Percentiles rank a stretch among this genome's conserved stretches.
phyloP scores from a whole-genome alignment of 208 protist species.

The Tritrichomonas musculus region DNA sequence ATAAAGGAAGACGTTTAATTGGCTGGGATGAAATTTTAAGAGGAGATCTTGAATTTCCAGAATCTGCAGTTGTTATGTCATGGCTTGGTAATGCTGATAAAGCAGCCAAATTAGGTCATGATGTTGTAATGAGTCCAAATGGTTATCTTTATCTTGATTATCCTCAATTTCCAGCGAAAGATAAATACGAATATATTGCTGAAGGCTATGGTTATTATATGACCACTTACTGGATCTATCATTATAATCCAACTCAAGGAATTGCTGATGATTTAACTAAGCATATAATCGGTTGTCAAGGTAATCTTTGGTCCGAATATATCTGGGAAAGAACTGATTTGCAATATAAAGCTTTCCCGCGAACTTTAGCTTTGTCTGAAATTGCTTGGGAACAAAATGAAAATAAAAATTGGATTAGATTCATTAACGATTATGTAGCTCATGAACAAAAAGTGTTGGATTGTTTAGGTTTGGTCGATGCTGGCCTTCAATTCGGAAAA shows the following conservation, averaged over 20 bases:
- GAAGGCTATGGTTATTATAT: neutral
- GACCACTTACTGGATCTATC: neutral
- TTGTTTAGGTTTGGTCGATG: no score
- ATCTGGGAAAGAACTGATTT: neutral
- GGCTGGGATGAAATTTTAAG: conserved; percentile 7
- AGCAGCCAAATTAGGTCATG: neutral
- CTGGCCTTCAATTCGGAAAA: no score
- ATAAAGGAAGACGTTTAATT: neutral
- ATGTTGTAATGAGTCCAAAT: neutral
- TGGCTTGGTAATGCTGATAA: neutral
- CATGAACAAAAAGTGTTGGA: no score
- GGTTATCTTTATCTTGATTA: neutral
- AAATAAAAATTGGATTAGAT: neutral
- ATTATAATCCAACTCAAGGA: neutral
- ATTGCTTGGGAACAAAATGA: neutral
- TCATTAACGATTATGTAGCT: no score
- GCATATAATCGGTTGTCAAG: neutral
- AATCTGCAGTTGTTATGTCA: neutral
- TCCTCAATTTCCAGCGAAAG: neutral
- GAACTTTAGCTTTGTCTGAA: neutral
- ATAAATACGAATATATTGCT: neutral
- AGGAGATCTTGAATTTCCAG: neutral
- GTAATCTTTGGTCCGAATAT: neutral
- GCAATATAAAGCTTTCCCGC: neutral
- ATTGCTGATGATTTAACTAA: neutral